phyloP scores from a whole-genome alignment of 1,284 basidiomycete genomes.

The Tilletia horrida region DNA sequence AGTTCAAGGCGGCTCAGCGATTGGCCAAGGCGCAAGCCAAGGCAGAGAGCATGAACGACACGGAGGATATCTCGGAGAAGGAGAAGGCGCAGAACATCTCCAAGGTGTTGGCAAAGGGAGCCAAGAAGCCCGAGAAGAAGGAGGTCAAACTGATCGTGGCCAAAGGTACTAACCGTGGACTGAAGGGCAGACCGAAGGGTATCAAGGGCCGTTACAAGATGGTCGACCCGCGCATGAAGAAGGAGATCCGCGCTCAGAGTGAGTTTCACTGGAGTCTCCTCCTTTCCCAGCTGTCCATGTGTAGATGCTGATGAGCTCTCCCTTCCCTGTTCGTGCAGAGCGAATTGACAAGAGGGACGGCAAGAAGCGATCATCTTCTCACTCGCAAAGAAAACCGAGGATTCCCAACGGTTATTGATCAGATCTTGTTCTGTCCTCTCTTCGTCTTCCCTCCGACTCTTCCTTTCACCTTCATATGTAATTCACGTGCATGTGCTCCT shows the following conservation, averaged over 20 bases:
- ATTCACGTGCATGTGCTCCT: neutral
- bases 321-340: conserved; percentile 15
- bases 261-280: neutral
- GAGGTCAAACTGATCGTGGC: conserved; percentile 88
- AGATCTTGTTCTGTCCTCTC: neutral
- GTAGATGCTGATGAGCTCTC: too few species aligned
- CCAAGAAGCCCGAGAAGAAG: conserved; percentile 65
- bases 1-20: conserved; percentile 78
- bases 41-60: conserved; percentile 85
- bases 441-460: neutral
- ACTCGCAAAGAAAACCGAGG: conserved; percentile 27
- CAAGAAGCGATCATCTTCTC: conserved; percentile 43
- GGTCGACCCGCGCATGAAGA: conserved; percentile 53
- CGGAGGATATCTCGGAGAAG: conserved; percentile 72
- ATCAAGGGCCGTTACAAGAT: conserved; percentile 69
- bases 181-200: conserved; percentile 91
- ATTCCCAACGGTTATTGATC: conserved; percentile 41
- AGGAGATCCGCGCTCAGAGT: conserved; percentile 50
- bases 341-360: conserved; percentile 47
- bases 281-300: neutral
- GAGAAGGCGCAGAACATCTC: conserved; percentile 93
- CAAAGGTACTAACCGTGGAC: conserved; percentile 79
- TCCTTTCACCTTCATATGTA: neutral
- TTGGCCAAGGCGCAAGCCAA: conserved; percentile 93
- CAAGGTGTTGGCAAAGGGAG: conserved; percentile 73